phyloP scores from a whole-genome alignment of 177 flowering plant species.

The Vitis hybrid region DNA sequence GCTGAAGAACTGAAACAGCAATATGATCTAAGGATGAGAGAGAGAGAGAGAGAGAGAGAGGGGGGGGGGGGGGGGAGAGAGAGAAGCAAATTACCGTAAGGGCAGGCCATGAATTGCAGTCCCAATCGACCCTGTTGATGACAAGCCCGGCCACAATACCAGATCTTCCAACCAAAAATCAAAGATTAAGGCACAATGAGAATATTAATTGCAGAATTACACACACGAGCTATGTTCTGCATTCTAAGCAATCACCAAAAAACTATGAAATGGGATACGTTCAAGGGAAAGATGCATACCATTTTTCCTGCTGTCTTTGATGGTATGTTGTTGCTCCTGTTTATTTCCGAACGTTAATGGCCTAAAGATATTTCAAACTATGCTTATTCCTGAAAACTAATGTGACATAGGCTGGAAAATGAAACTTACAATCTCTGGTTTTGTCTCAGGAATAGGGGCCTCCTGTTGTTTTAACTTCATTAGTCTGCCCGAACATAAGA shows the following conservation, averaged over 20 bases:
- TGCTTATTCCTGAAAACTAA: not conserved
- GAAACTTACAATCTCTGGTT: slow-evolving; percentile 34
- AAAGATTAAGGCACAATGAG: not conserved
- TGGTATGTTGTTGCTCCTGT: slow-evolving; percentile 17
- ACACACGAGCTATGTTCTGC: not conserved
- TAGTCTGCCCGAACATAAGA: slow-evolving; percentile 17
- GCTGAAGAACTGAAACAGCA: slow-evolving; percentile 30
- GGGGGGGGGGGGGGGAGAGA: too few species aligned
- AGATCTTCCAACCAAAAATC: slow-evolving; percentile 17
- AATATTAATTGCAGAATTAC: not conserved
- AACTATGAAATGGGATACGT: not conserved
- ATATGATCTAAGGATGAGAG: not conserved
- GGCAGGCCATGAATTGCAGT: slow-evolving; percentile 15
- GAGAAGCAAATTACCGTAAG: slow-evolving; percentile 27
- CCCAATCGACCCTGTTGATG: slow-evolving; percentile 20
- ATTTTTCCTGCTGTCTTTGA: slow-evolving; percentile 17
- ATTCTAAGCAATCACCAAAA: slow-evolving; percentile 1
- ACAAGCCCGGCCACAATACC: slow-evolving; percentile 41
- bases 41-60: not conserved
- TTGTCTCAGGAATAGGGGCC: slow-evolving; percentile 11
- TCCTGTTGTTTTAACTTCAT: slow-evolving; percentile 13
- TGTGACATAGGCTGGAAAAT: not conserved
- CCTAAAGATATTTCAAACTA: slow-evolving; percentile 24
- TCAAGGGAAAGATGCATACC: slow-evolving; percentile 10
- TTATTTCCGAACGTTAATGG: slow-evolving; percentile 8